Evolutionary conservation across 495 filamentous ascomycete species (phyloP), one percentile per base, ranked within the genome.

Genomic region (Halenospora varia): DNA sequence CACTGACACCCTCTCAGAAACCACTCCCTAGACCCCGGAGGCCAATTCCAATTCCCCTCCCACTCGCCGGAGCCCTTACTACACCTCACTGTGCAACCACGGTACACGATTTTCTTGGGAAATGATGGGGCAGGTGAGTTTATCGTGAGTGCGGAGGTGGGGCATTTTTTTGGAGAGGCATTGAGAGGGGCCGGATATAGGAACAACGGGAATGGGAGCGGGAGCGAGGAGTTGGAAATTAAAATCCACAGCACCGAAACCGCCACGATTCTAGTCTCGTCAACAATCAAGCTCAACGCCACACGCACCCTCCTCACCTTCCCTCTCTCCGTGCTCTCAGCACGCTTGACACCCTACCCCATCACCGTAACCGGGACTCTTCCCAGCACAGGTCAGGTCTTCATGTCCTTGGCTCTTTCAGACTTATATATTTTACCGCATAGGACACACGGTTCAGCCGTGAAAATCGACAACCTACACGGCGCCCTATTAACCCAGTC

Each of bases 401-500:
- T n/a, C n/a, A n/a, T n/a, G n/a, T n/a, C n/a, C n/a, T n/a, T n/a
- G n/a, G n/a, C n/a, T n/a, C n/a, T n/a, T n/a, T 79, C 78, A 15
- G 55, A 75, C 20, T 47, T 88, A 17, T 76, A 75, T 24, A 75
- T 82, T 48, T 76, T 90, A 1, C 85, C 85, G 3, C 56, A 61
- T 0, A 77, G 79, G 3, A 80, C 78, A 46, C 74, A 70, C 9
- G 81, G 84, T 20, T 88, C 83, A 59, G 73, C 79, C 15, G 81
- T 82, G 13, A 82, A 82, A 60, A 73, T 88, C 18, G 86, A 89
- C 62, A 77, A 79, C 61, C 67, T 86, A 1, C 75, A 79, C 53
- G 83, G 84, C 23, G 83, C 78, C 0, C 60, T 88, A 3, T 64
- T 73, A 10, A 73, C 81, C 25, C 54, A 66, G 41, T 62, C 62